These are phyloP conservation scores for Limonium bicolor DNA, from an alignment of 148 eudicot genomes.

Conservation along the genomic window DNA sequence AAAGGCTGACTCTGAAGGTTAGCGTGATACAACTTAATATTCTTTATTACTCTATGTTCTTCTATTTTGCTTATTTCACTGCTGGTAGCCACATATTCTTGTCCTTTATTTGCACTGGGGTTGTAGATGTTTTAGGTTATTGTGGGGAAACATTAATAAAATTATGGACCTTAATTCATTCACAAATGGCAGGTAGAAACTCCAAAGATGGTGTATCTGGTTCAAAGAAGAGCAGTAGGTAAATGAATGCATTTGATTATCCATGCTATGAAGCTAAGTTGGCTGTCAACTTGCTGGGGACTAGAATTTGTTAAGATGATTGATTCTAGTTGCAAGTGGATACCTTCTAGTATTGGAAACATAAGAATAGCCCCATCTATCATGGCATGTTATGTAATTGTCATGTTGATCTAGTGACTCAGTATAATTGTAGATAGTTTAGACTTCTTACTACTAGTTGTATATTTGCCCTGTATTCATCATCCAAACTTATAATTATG, in stretches of 20 bases:
- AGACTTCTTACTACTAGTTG: too few relatives aligned
- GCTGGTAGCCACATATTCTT: constrained; percentile 5
- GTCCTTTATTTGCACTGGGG: constrained; percentile 21
- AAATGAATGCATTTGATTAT: constrained; percentile 76
- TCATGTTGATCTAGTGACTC: too few relatives aligned
- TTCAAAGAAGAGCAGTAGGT: constrained; percentile 99
- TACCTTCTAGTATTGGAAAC: too few relatives aligned
- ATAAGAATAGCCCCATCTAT: too few relatives aligned
- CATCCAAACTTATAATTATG: too few relatives aligned
- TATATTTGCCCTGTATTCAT: too few relatives aligned
- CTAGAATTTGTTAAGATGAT: background rate
- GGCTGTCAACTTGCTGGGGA: constrained; percentile 22
- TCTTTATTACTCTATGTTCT: constrained; percentile 2
- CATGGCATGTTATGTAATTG: too few relatives aligned
- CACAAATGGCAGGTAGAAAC: constrained; percentile 99
- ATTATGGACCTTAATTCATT: constrained; percentile 82
- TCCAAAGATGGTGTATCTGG: constrained; percentile 99
- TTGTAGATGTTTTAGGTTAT: constrained; percentile 41
- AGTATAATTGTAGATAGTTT: too few relatives aligned
- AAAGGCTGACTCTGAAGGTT: constrained; percentile 71
- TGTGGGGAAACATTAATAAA: constrained; percentile 61
- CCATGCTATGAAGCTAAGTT: constrained; percentile 43
- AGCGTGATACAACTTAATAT: constrained; percentile 14
- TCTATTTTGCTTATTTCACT: too few relatives aligned
- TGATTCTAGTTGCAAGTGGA: too few relatives aligned